A percentile compares a stretch with the other conserved stretches of the same genome.
Evolutionary conservation across 1,284 basidiomycete genomes (phyloP).

Genomic region (Papiliotrema nemorosa): DNA sequence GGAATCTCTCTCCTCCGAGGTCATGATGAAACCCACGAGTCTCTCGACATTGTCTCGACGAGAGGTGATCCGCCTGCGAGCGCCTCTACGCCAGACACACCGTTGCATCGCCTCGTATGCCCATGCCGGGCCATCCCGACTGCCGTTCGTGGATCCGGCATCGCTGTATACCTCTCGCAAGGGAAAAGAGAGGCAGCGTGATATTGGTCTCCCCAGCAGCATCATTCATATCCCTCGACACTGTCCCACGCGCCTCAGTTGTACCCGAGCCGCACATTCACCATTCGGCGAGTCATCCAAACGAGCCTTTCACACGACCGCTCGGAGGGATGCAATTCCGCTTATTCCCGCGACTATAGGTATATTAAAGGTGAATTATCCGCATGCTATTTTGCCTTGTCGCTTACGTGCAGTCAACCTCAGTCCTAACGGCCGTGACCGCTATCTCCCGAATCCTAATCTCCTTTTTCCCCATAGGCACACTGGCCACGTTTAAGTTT

Average conservation of each 20-base stretch:
- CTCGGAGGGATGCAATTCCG: conserved; percentile 38
- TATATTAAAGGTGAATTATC: conserved; percentile 39
- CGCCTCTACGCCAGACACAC: too few relatives aligned
- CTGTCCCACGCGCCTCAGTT: neutral
- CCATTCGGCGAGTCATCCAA: neutral
- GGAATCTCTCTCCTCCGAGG: too few relatives aligned
- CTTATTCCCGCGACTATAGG: conserved; percentile 38
- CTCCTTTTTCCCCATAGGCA: conserved; percentile 46
- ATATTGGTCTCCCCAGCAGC: too few relatives aligned
- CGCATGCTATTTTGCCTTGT: neutral
- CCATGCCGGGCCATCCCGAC: conserved; percentile 1
- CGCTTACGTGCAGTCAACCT: conserved; percentile 50
- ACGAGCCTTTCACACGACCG: conserved; percentile 37
- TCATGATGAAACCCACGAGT: too few relatives aligned
- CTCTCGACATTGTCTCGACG: too few relatives aligned
- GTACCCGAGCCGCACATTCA: neutral
- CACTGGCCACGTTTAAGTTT: conserved; percentile 31
- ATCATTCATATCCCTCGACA: neutral
- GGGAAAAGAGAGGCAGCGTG: neutral
- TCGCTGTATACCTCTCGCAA: neutral
- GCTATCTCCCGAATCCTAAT: conserved; percentile 43
- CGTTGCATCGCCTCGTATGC: neutral
- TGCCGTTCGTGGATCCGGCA: neutral
- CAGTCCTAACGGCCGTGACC: conserved; percentile 39
- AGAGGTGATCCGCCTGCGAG: too few relatives aligned